Conservation (phyloP, 768 basidiomycete species). For the Tricholoma furcatifolium region DNA sequence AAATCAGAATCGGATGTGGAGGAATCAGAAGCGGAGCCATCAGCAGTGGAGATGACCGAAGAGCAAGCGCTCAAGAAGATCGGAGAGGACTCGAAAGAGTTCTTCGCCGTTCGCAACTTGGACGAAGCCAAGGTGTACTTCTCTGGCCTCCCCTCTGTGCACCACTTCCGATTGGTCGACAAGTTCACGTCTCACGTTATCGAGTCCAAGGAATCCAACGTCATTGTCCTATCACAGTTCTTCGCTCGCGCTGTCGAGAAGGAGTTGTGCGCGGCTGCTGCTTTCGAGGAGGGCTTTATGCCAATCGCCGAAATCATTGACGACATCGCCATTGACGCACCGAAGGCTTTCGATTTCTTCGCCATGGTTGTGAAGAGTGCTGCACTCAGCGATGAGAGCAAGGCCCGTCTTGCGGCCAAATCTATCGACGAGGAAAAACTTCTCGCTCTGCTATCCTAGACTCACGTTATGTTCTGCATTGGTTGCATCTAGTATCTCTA, state of each 20-base stretch:
- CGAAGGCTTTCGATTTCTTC: slow-evolving; percentile 83
- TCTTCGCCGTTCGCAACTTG: slow-evolving; percentile 79
- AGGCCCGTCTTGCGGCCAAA: slow-evolving; percentile 57
- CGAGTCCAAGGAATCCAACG: slow-evolving; percentile 81
- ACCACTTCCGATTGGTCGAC: slow-evolving; percentile 68
- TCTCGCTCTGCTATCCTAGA: slow-evolving; percentile 57
- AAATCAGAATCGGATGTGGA: slow-evolving; percentile 32
- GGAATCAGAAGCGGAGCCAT: slow-evolving; percentile 50
- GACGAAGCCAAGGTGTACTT: slow-evolving; percentile 91
- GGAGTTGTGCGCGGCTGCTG: slow-evolving; percentile 52
- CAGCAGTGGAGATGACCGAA: slow-evolving; percentile 53
- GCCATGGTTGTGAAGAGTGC: slow-evolving; percentile 74
- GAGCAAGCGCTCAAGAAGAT: slow-evolving; percentile 74
- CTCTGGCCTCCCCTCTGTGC: slow-evolving; percentile 61
- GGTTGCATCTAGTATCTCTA: slow-evolving; percentile 26
- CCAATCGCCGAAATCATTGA: slow-evolving; percentile 76
- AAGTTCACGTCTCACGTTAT: slow-evolving; percentile 73
- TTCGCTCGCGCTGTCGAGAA: slow-evolving; percentile 64
- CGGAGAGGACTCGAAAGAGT: slow-evolving; percentile 80
- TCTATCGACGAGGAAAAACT: slow-evolving; percentile 60
- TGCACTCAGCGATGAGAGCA: slow-evolving; percentile 60
- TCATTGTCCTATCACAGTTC: slow-evolving; percentile 72
- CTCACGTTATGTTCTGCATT: slow-evolving; percentile 25
- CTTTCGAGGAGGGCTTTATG: slow-evolving; percentile 75
- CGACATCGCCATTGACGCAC: slow-evolving; percentile 88